A percentile compares a stretch with the other conserved stretches of the same genome.
These are phyloP conservation scores for Lepidium africanum DNA, from an alignment of 345 rosid genomes.

Conservation along the genomic window DNA sequence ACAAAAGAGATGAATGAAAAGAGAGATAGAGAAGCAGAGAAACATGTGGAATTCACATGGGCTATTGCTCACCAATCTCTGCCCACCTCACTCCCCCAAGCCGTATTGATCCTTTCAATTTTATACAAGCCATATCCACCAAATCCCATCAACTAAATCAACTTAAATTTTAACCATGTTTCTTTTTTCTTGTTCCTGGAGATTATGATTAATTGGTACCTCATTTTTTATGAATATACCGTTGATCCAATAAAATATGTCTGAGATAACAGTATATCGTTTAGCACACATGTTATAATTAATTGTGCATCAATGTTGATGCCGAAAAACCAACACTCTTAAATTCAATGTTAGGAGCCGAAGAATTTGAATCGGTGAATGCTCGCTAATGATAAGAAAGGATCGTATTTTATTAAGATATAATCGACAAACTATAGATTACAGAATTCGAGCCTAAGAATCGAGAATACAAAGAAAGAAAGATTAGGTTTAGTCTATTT, in stretches of 20 bases:
- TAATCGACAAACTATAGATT: too few species aligned
- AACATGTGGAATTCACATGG: slow-evolving; percentile 33
- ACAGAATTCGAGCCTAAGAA: too few species aligned
- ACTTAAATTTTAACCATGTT: background rate
- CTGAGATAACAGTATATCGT: too few species aligned
- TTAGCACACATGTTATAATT: too few species aligned
- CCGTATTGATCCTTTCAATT: slow-evolving; percentile 17
- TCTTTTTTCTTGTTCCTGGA: background rate
- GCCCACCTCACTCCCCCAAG: slow-evolving; percentile 26
- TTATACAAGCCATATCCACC: slow-evolving; percentile 2
- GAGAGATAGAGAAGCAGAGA: slow-evolving; percentile 25
- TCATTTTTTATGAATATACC: background rate
- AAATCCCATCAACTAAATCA: slow-evolving; percentile 1
- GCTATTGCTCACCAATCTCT: slow-evolving; percentile 24
- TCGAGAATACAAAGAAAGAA: too few species aligned
- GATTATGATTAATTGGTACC: background rate
- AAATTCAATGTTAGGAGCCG: too few species aligned
- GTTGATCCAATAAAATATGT: background rate
- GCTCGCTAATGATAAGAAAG: too few species aligned
- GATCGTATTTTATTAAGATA: too few species aligned
- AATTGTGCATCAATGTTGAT: too few species aligned
- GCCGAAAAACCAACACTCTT: too few species aligned
- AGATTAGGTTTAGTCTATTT: too few species aligned
- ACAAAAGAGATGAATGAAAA: slow-evolving; percentile 6
- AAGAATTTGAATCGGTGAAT: too few species aligned